Evolutionary conservation across 495 filamentous ascomycete species (phyloP).

Genomic region (Lasiosphaeria miniovina): DNA sequence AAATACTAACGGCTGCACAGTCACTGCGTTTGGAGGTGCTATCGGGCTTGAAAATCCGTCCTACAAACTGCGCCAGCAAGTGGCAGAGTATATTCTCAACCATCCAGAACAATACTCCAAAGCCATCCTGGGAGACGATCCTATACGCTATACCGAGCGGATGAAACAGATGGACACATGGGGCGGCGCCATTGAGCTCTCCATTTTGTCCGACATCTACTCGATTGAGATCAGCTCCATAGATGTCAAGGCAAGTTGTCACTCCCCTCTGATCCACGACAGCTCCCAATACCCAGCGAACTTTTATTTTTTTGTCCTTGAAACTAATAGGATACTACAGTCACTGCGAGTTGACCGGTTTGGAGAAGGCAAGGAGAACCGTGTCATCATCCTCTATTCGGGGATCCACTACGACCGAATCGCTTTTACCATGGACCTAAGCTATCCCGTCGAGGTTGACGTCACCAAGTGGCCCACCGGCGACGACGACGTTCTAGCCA

Average conservation of each 20-base stretch:
- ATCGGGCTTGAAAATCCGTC: constrained; percentile 45
- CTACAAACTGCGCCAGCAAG: constrained; percentile 67
- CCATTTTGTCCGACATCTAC: constrained; percentile 81
- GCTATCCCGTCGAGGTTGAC: constrained; percentile 67
- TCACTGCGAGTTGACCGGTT: constrained; percentile 60
- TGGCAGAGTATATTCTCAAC: constrained; percentile 74
- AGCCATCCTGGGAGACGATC: constrained; percentile 71
- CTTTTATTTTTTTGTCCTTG: not conserved
- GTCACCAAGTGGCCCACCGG: constrained; percentile 70
- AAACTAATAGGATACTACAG: constrained; percentile 1
- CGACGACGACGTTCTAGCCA: constrained; percentile 64
- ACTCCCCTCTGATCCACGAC: not conserved
- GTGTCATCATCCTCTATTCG: constrained; percentile 86
- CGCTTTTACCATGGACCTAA: constrained; percentile 63
- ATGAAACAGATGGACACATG: constrained; percentile 78
- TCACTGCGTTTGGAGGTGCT: constrained; percentile 80
- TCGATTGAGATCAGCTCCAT: constrained; percentile 82
- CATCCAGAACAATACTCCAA: constrained; percentile 68
- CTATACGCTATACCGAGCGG: constrained; percentile 78
- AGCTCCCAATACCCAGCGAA: too few species aligned
- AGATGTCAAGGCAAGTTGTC: constrained; percentile 51
- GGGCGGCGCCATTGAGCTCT: constrained; percentile 90
- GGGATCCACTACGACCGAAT: constrained; percentile 97
- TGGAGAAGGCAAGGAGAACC: constrained; percentile 67
- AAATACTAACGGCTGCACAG: constrained; percentile 8